Base-by-base conservation (phyloP, 2,329 filamentous ascomycete species). In the Penicillium aurantiogriseum region DNA sequence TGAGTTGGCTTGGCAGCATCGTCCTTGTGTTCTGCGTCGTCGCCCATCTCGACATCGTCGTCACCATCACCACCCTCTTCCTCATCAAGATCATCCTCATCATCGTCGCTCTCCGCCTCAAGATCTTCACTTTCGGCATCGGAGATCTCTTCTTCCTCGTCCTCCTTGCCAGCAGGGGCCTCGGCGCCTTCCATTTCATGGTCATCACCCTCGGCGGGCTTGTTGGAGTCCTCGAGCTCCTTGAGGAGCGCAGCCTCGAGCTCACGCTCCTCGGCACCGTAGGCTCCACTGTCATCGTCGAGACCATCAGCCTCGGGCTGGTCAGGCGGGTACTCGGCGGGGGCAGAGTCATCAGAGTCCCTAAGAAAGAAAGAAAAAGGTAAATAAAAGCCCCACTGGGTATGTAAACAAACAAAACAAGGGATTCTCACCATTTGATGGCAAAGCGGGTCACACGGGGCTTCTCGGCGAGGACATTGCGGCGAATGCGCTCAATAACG, bases 321-420 rank as follows among this genome's bases (percentile, higher is more conserved):
- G 75, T 99, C 94, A 60, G 94, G 95, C 31, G 94, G 94, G 75
- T 91, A 99, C 77, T 99, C 93, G 63, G 94, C 88, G 2, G 94
- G 94, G 31, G 94, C 94, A 73, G 92, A 94, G 64, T 92, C 93
- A 71, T 99, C 94, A n/a, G 91, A 94, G 73, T 99, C 94, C 92
- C 92, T 97, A 63, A 35, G 19, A 40, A 31, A 2, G 6, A 15
- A 64, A 21, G 21, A 50, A 31, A 17, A 35, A 39, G 29, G 50
- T 59, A 15, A 52, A 27, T 31, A 19, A 53, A 29, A 29, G 38
- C 8, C 21, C 21, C 15, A 49, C 9, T 21, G 5, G 10, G 9
- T 9, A 6, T 33, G 15, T 51, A 56, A 38, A 50, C 39, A 58
- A 76, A 52, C 10, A 56, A 47, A 38, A 46, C 36, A 47, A 48